A percentile compares a stretch with the other conserved stretches of the same genome.
phyloP scores from a whole-genome alignment of 495 filamentous ascomycete species.

The Aspergillus campestris region DNA sequence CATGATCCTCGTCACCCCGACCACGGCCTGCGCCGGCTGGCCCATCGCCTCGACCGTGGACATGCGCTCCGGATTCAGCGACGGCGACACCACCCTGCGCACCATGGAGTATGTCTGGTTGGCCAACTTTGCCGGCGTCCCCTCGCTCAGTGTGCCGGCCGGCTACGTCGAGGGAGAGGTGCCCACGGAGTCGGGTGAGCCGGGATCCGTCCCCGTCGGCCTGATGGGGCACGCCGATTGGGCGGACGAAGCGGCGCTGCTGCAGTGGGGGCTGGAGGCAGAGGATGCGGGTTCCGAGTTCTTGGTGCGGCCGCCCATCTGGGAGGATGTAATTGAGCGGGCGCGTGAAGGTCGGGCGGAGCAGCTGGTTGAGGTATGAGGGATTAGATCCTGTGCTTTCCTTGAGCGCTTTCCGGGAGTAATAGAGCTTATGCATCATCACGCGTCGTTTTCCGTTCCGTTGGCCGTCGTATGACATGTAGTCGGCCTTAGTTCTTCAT shows the following conservation, averaged over 20 bases:
- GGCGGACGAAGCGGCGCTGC: constrained; percentile 68
- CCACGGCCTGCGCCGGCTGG: constrained; percentile 68
- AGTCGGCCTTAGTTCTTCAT: no score
- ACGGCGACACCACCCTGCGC: constrained; percentile 59
- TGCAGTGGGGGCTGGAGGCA: constrained; percentile 1
- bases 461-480: no score
- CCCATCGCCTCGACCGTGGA: constrained; percentile 44
- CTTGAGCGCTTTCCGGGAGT: no score
- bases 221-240: constrained; percentile 83
- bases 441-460: no score
- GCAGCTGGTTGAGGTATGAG: no score
- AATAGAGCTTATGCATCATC: no score
- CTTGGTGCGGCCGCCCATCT: constrained; percentile 8
- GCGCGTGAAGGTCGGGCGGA: constrained; percentile 6
- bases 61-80: constrained; percentile 54
- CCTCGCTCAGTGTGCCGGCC: constrained; percentile 63
- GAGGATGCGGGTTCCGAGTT: background rate
- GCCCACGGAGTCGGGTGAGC: background rate
- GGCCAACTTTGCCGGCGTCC: constrained; percentile 72
- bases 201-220: constrained; percentile 52
- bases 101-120: constrained; percentile 84
- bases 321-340: constrained; percentile 28
- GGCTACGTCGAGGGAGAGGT: constrained; percentile 54
- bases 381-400: no score
- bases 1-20: constrained; percentile 70